These are phyloP conservation scores for Trichoderma orchidacearum DNA, from an alignment of 495 filamentous ascomycete species.

Conservation along the genomic window DNA sequence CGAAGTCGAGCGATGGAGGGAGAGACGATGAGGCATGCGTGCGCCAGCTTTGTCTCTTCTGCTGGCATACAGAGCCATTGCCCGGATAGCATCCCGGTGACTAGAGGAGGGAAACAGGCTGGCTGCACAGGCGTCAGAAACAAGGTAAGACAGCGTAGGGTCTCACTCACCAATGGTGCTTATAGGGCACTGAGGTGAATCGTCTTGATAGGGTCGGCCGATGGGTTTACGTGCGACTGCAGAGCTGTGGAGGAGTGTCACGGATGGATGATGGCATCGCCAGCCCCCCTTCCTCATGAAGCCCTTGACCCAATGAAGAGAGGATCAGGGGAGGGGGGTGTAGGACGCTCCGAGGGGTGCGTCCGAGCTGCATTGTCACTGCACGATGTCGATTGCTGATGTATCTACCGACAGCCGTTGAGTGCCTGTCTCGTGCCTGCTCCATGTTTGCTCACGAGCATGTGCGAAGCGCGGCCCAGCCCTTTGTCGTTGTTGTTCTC, in stretches of 20 bases:
- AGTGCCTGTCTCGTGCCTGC: too few species aligned
- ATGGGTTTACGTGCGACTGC: background rate
- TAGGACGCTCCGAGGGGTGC: background rate
- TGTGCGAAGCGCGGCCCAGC: too few species aligned
- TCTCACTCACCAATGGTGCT: background rate
- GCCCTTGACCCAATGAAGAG: background rate
- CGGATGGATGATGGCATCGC: background rate
- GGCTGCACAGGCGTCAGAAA: background rate
- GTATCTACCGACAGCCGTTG: too few species aligned
- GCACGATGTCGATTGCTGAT: too few species aligned
- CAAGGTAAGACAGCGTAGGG: background rate
- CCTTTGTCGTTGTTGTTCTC: too few species aligned
- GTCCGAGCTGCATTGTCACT: too few species aligned
- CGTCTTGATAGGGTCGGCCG: background rate
- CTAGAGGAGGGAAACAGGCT: background rate
- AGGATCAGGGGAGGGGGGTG: background rate
- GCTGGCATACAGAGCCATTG: background rate
- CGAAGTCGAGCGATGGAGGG: too few species aligned
- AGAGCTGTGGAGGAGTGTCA: background rate
- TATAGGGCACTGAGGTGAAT: background rate
- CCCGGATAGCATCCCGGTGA: background rate
- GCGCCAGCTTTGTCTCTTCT: background rate
- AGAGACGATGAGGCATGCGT: too few species aligned
- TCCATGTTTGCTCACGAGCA: too few species aligned
- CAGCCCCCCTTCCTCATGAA: background rate